These are phyloP conservation scores for Sesbania bispinosa DNA, from an alignment of 306 rosid genomes.

Conservation along the genomic window DNA sequence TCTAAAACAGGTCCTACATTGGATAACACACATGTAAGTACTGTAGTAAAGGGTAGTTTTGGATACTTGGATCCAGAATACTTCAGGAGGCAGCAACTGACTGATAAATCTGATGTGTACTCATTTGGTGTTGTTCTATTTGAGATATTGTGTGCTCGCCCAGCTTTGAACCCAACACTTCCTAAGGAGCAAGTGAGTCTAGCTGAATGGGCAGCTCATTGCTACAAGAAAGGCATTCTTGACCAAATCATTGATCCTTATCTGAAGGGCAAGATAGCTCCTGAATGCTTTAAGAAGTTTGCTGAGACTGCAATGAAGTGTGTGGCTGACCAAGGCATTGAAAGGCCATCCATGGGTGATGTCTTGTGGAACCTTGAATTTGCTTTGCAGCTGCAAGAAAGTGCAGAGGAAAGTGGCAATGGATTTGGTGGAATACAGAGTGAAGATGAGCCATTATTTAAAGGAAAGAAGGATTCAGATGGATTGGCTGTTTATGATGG, in stretches of 20 bases:
- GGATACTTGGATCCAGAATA: constrained; percentile 99
- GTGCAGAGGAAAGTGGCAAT: constrained; percentile 85
- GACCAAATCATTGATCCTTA: constrained; percentile 79
- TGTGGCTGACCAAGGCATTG: constrained; percentile 90
- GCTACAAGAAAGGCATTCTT: constrained; percentile 88
- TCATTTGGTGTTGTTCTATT: constrained; percentile 97
- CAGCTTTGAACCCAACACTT: constrained; percentile 89
- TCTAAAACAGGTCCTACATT: constrained; percentile 97
- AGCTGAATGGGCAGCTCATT: constrained; percentile 98
- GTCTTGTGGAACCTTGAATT: constrained; percentile 99
- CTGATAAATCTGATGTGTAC: constrained; percentile 97
- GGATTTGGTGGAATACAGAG: constrained; percentile 36
- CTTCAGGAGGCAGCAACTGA: constrained; percentile 96
- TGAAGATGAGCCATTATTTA: constrained; percentile 61
- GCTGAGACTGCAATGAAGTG: constrained; percentile 99
- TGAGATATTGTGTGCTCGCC: constrained; percentile 93
- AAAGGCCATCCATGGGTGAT: constrained; percentile 99
- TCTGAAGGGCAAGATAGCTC: constrained; percentile 87
- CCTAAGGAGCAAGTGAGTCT: constrained; percentile 97
- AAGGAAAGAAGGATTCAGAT: constrained; percentile 71
- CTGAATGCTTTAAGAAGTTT: constrained; percentile 89
- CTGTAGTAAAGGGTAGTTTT: constrained; percentile 97
- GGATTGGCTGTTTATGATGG: constrained; percentile 50
- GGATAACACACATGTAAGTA: constrained; percentile 97
- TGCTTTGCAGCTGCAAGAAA: constrained; percentile 97